A percentile compares a stretch with the other conserved stretches of the same genome.
Conservation (phyloP, 1,284 basidiomycete genomes). For the Coniferiporia sulphurascens region DNA sequence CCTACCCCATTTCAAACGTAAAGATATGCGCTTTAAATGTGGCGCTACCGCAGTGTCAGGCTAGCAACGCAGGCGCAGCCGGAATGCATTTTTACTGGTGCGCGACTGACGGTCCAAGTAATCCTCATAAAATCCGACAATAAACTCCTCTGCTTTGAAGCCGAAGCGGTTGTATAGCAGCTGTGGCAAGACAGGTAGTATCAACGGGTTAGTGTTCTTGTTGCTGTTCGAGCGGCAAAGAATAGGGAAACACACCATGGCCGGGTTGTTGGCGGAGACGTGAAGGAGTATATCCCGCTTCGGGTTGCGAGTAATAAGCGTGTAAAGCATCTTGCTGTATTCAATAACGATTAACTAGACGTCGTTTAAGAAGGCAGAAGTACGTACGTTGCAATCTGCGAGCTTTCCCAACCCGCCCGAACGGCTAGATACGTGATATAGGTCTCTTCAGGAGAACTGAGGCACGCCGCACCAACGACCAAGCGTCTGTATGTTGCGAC, state of each 20-base stretch:
- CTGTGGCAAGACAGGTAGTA: constrained; percentile 30
- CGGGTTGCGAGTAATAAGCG: constrained; percentile 64
- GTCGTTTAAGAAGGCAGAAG: not conserved
- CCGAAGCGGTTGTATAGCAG: constrained; percentile 77
- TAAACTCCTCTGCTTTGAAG: constrained; percentile 79
- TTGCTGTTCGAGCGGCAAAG: not conserved
- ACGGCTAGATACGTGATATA: constrained; percentile 78
- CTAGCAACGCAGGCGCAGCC: constrained; percentile 41
- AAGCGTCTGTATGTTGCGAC: constrained; percentile 64
- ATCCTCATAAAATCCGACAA: constrained; percentile 72
- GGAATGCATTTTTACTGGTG: constrained; percentile 72
- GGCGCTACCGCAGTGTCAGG: not conserved
- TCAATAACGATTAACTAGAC: not conserved
- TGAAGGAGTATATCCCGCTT: constrained; percentile 72
- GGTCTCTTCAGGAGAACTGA: constrained; percentile 73
- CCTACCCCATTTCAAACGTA: not conserved
- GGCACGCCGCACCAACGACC: constrained; percentile 68
- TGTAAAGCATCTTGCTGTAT: constrained; percentile 66
- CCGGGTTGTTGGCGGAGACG: constrained; percentile 73
- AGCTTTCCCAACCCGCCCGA: constrained; percentile 70
- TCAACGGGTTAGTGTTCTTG: not conserved
- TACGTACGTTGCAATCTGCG: constrained; percentile 66
- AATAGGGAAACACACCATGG: constrained; percentile 49
- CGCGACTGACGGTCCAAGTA: constrained; percentile 63
- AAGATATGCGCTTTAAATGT: not conserved